Evolutionary conservation across 768 basidiomycete species (phyloP), one percentile per base, ranked within the genome.

Genomic region (Imleria badia): DNA sequence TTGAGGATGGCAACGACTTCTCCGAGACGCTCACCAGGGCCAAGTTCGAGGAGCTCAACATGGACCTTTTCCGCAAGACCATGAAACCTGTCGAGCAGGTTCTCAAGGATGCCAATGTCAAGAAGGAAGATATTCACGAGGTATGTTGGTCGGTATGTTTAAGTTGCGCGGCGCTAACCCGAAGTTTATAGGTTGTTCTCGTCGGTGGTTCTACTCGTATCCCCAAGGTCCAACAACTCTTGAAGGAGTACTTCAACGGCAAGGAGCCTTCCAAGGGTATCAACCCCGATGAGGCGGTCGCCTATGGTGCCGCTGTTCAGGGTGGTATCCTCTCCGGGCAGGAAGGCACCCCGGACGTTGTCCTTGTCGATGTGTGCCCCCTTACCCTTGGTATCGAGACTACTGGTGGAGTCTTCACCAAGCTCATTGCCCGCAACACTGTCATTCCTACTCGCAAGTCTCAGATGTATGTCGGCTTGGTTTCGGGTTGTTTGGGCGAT

Each of bases 71-170:
- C 90, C 83, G 96, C 68, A 96, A 96, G 84, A 99, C 96, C 33
- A 93, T 98, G 92, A 95, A 95, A 80, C 96, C 96, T 59, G 96
- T 98, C 58, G 95, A 98, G 74, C 96, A 98, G 75, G 96, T 98
- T 20, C 80, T 98, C 65, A 97, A 97, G 86, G 96, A 98, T 67
- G 90, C 96, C 60, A 89, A 89, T 64, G 88, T 98, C 71, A 96
- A 95, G 86, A 99, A 98, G 84, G 96, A 98, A 65, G 89, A 94
- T 60, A 76, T 99, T 48, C 84, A 95, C 60, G 95, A 98, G 77
- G 89, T 88, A 42, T 38, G 77, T 71, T 23, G 36, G 41, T 6
- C 6, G 45, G 0, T n/a, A 8, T 22, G 1, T 23, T 19, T 3
- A 0, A 12, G 1, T 11, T 33, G 19, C 1, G 6, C 4, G 4